Base-by-base conservation (phyloP, 2,329 filamentous ascomycete species). In the Fusarium avenaceum region DNA sequence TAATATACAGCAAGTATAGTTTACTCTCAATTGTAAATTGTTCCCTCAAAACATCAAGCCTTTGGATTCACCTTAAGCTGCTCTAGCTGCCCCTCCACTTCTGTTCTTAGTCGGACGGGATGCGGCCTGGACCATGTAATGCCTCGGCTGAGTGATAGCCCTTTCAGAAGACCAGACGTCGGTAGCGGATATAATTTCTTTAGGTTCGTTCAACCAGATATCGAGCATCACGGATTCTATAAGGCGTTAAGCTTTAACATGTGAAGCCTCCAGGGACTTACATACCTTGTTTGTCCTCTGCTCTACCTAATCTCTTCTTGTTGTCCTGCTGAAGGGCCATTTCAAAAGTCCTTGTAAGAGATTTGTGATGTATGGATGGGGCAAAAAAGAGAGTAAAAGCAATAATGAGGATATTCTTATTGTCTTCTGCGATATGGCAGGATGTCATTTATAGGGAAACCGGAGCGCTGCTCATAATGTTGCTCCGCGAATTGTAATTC, bases 111-210 rank as follows among this genome's bases (percentile, higher is more conserved):
- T 14, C 1, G 15, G 20, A 0, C 1, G 11, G 20, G 19, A 3
- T 2, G 33, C 6, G 19, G 2, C 17, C 1, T 17, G 2, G 7
- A n/a, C 19, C 6, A 14, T 6, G 2, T 8, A 7, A 3, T 3
- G 26, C 17, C 61, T 42, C 17, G 46, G 52, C n/a, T 2, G 13
- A 15, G 47, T 1, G 1, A 52, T 3, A 2, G 52, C 58, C 0
- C 38, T 24, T 30, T 63, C 42, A 5, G 42, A 44, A 0, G 58
- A 45, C 61, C 46, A 64, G 4, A 24, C 19, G 35, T 64, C 58
- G 0, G 20, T 26, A 13, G 32, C 6, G 7, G 51, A 57, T 2
- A 22, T 6, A 19, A 35, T 7, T 2, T 51, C 47, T 19, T 33
- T 3, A 0, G 43, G 20, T 1, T 64, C 58, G 1, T 49, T 17